A percentile compares a stretch with the other conserved stretches of the same genome.
phyloP scores from a whole-genome alignment of 768 basidiomycete genomes.

The Tricholoma matsutake region DNA sequence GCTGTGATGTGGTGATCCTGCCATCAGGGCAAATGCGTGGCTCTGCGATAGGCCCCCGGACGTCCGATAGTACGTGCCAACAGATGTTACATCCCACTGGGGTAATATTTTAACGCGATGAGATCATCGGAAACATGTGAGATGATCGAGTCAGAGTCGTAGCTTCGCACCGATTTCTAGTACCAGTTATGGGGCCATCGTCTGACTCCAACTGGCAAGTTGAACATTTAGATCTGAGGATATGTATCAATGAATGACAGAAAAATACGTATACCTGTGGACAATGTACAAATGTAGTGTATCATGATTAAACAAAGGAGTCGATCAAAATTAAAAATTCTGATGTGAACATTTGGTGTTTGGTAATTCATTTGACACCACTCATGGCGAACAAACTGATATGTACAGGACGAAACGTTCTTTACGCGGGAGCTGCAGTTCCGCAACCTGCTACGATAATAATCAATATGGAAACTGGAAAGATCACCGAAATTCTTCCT shows the following conservation, averaged over 20 bases:
- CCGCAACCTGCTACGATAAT: constrained; percentile 67
- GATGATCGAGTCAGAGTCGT: background rate
- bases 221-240: too few species aligned
- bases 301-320: too few species aligned
- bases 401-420: constrained; percentile 52
- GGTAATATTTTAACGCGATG: background rate
- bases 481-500: constrained; percentile 49
- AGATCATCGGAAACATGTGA: background rate
- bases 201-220: too few species aligned
- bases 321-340: too few species aligned
- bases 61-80: background rate
- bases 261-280: too few species aligned
- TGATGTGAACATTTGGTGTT: too few species aligned
- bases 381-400: background rate
- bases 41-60: background rate
- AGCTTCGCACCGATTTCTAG: background rate
- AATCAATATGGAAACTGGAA: constrained; percentile 53
- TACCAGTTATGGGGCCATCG: background rate
- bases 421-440: constrained; percentile 47
- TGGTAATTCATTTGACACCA: too few species aligned
- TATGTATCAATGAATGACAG: too few species aligned
- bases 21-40: background rate
- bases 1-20: background rate
- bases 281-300: too few species aligned
- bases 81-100: background rate